Evolutionary conservation across 306 rosid species (phyloP).

Genomic region (Dalbergia cochinchinensis): DNA sequence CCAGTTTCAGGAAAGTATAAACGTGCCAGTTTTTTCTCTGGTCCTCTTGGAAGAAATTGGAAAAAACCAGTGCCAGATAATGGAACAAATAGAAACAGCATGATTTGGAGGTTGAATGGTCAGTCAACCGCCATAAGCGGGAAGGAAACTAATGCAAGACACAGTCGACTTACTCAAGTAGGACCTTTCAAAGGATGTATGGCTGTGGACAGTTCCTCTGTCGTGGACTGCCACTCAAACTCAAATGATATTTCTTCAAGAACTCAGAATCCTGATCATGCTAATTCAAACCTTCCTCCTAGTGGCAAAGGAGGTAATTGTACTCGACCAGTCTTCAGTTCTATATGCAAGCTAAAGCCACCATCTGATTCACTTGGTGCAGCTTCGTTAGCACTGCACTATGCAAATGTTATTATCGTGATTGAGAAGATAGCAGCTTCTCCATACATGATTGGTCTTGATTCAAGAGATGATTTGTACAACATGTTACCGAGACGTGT

Average conservation of each 20-base stretch:
- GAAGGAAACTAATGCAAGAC: constrained; percentile 63
- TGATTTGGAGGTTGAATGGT: constrained; percentile 64
- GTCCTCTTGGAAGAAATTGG: constrained; percentile 69
- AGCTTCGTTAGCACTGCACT: constrained; percentile 93
- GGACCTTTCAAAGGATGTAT: constrained; percentile 89
- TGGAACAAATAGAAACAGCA: constrained; percentile 65
- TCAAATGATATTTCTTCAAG: constrained; percentile 51
- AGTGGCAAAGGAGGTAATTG: constrained; percentile 45
- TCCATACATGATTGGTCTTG: constrained; percentile 94
- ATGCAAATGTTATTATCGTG: constrained; percentile 84
- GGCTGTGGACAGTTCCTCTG: constrained; percentile 58
- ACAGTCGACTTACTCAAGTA: constrained; percentile 79
- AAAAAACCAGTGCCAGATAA: constrained; percentile 64
- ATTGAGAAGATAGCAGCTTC: constrained; percentile 94
- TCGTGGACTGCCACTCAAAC: constrained; percentile 57
- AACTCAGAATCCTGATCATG: constrained; percentile 46
- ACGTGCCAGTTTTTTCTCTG: constrained; percentile 71
- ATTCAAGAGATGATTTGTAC: constrained; percentile 97
- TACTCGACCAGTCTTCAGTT: constrained; percentile 53
- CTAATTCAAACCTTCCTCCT: constrained; percentile 46
- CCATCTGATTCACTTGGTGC: constrained; percentile 90
- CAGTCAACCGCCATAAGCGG: constrained; percentile 49
- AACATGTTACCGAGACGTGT: constrained; percentile 85
- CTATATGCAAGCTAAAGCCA: constrained; percentile 67
- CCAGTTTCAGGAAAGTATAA: constrained; percentile 58